phyloP scores from a whole-genome alignment of 805 yeast species.

The Pichia manshurica region DNA sequence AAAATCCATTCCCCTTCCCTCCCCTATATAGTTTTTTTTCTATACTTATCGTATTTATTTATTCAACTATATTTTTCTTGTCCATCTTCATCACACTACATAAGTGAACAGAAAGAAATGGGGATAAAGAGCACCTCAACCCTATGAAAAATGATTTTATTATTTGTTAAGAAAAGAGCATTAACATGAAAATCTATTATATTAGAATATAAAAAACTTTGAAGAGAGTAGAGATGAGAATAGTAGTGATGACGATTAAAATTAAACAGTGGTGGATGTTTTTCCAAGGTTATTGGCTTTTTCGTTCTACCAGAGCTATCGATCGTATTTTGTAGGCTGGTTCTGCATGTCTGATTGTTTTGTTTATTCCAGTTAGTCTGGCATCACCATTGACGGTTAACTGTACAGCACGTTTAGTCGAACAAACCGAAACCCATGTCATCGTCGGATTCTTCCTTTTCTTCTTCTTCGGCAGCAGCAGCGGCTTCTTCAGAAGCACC shows the following conservation, averaged over 20 bases:
- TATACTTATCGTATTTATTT: neutral
- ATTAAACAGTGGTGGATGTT: too few relatives aligned
- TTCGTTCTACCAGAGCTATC: too few relatives aligned
- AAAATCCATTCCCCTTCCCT: neutral
- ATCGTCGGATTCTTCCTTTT: conserved; percentile 55
- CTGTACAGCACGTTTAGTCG: conserved; percentile 47
- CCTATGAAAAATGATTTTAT: neutral
- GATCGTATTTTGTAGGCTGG: too few relatives aligned
- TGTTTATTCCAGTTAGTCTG: too few relatives aligned
- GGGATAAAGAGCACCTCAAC: neutral
- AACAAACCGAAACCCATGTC: conserved; percentile 96
- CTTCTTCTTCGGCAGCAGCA: conserved; percentile 51
- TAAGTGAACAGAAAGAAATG: neutral
- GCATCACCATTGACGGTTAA: too few relatives aligned
- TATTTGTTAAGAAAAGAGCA: conserved; percentile 10
- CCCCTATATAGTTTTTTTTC: too few relatives aligned
- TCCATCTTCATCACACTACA: too few relatives aligned
- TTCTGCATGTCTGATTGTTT: too few relatives aligned
- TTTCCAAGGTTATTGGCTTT: too few relatives aligned
- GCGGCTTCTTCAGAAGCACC: conserved; percentile 62
- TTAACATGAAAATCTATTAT: conserved; percentile 10
- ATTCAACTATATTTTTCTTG: neutral
- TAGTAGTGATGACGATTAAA: neutral
- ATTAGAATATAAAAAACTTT: conserved; percentile 7
- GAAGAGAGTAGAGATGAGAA: neutral